Evolutionary conservation across 495 filamentous ascomycete genomes (phyloP), one percentile per base, ranked within the genome.

Genomic region (Xylona heveae): DNA sequence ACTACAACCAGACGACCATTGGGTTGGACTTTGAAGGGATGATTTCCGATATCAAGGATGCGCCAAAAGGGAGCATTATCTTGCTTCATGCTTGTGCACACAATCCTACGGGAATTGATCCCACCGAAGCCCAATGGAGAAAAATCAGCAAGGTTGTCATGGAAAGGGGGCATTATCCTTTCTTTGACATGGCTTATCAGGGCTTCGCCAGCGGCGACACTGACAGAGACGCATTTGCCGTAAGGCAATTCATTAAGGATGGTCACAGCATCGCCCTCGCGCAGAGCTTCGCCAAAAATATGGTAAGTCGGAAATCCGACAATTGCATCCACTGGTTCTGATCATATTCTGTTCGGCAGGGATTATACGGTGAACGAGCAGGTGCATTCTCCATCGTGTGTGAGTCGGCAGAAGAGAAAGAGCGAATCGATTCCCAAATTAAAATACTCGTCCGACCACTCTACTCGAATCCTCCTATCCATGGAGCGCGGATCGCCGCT

Each of bases 181-280:
- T 97, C 69, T 97, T 97, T 59, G 88, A 97, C 57, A 97, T 97
- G 88, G 88, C 88, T 38, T 97, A 97, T 66, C 85, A 97, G 59
- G 88, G 88, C 40, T 97, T 97, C 47, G 88, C 88, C 32, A 82
- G 74, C 39, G 88, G 88, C 37, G 71, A 90, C 58, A 85, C 82
- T 30, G 66, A 92, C 58, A 66, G 66, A 47, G 88, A 97, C 54
- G 88, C 88, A 38, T 95, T 90, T 44, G 76, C 88, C 35, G 66
- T 93, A 26, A 63, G 88, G 36, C 59, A 93, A 64, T 97, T 97
- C 48, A 69, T 94, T 48, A 67, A 74, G 54, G 61, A 97, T 57
- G 88, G 85, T 46, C 85, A 93, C 62, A 68, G 76, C 51, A 73
- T 90, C 45, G 71, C 66, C 47, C 69, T 97, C 39, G 73, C 79